Percentiles rank a stretch among this genome's conserved stretches.
phyloP scores from a whole-genome alignment of 805 yeast genomes.

The Wickerhamomyces queroliae region DNA sequence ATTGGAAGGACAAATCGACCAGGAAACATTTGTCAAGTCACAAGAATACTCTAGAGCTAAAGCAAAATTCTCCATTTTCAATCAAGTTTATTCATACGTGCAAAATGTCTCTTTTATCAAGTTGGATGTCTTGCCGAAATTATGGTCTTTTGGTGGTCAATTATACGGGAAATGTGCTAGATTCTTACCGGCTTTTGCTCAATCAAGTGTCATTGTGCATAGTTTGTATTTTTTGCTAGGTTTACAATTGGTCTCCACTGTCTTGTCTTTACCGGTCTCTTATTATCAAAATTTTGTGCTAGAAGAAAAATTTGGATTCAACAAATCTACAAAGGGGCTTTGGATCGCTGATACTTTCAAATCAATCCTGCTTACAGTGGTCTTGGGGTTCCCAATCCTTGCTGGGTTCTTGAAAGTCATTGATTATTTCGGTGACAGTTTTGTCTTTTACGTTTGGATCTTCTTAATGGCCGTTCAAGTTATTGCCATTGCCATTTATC shows the following conservation, averaged over 20 bases:
- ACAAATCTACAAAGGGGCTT: conserved; percentile 67
- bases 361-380: conserved; percentile 42
- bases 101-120: conserved; percentile 55
- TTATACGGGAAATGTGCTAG: conserved; percentile 22
- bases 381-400: conserved; percentile 66
- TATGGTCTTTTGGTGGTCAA: conserved; percentile 49
- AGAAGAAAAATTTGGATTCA: conserved; percentile 91
- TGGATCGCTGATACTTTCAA: conserved; percentile 76
- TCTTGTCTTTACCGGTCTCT: conserved; percentile 60
- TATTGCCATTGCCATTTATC: conserved; percentile 67
- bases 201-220: conserved; percentile 61
- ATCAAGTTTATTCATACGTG: conserved; percentile 42
- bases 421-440: conserved; percentile 71
- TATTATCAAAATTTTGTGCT: conserved; percentile 80
- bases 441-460: conserved; percentile 73
- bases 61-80: conserved; percentile 57
- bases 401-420: conserved; percentile 77
- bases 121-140: conserved; percentile 55
- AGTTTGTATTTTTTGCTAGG: conserved; percentile 59
- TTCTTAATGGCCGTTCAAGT: conserved; percentile 70
- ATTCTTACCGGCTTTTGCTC: conserved; percentile 25
- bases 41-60: conserved; percentile 79
- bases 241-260: conserved; percentile 41
- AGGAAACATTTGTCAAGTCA: conserved; percentile 69
- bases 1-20: conserved; percentile 61